Percentiles rank a stretch among this genome's conserved stretches.
Conservation (phyloP, 2,329 filamentous ascomycete genomes). For the Alternaria novae-zelandiae region DNA sequence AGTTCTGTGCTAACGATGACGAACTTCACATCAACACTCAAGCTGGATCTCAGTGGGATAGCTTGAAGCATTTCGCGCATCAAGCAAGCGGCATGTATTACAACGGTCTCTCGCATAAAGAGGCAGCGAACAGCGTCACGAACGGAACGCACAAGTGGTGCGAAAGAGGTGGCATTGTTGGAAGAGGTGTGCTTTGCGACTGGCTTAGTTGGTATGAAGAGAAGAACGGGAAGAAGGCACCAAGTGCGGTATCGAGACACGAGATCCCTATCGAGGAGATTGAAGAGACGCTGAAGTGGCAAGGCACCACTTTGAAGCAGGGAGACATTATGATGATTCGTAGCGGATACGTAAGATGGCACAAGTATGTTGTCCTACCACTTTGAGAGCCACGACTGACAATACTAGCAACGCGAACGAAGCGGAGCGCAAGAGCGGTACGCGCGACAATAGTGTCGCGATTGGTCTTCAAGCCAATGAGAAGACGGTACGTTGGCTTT, state of each 20-base stretch:
- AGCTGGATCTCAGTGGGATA: constrained; percentile 46
- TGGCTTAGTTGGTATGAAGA: constrained; percentile 43
- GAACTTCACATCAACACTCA: constrained; percentile 44
- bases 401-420: constrained; percentile 29
- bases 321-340: constrained; percentile 47
- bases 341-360: constrained; percentile 56
- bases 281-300: constrained; percentile 38
- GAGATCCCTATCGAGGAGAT: constrained; percentile 41
- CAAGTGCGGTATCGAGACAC: constrained; percentile 35
- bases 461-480: constrained; percentile 44
- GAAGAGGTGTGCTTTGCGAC: constrained; percentile 42
- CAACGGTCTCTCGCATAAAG: constrained; percentile 40
- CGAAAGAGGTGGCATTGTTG: constrained; percentile 45
- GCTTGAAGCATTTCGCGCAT: constrained; percentile 45
- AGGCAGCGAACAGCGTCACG: constrained; percentile 26
- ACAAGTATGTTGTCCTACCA: constrained; percentile 27
- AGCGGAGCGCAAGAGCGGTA: constrained; percentile 36
- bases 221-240: constrained; percentile 35
- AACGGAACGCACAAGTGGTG: constrained; percentile 48
- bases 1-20: constrained; percentile 39
- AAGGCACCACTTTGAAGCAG: constrained; percentile 32
- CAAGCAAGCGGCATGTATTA: constrained; percentile 37
- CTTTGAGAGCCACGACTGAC: neutral
- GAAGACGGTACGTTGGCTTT: constrained; percentile 46
- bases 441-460: constrained; percentile 39